A percentile compares a stretch with the other conserved stretches of the same genome.
These are phyloP conservation scores for Pachysolen tannophilus DNA, from an alignment of 805 yeast species.

Conservation along the genomic window DNA sequence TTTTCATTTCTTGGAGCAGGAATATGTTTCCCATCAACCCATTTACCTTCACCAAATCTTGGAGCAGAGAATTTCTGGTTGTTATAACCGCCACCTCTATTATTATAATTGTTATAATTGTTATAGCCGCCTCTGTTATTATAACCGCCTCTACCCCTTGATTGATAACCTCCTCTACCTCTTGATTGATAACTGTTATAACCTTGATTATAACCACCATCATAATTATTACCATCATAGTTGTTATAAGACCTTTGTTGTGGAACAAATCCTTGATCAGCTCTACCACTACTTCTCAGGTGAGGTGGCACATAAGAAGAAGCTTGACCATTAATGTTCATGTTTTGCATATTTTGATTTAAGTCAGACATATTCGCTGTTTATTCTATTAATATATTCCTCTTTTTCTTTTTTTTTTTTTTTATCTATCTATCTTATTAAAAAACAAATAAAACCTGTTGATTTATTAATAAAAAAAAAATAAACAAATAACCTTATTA, in stretches of 20 bases:
- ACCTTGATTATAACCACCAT: conserved; percentile 21
- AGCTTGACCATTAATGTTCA: conserved; percentile 31
- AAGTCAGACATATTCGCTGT: conserved; percentile 46
- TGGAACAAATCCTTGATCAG: conserved; percentile 11
- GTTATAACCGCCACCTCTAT: conserved; percentile 23
- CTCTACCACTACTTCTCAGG: conserved; percentile 23
- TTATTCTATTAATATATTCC: conserved; percentile 1
- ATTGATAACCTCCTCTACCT: conserved; percentile 19
- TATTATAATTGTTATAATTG: conserved; percentile 23
- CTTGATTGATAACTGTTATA: conserved; percentile 21
- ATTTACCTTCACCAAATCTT: conserved; percentile 64
- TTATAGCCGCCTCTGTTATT: conserved; percentile 24
- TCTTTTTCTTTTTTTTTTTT: too few species aligned
- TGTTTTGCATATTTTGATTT: conserved; percentile 47
- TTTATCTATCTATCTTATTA: too few species aligned
- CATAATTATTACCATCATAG: conserved; percentile 18
- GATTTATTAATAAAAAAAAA: too few species aligned
- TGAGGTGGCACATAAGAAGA: conserved; percentile 41
- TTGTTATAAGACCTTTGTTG: conserved; percentile 6
- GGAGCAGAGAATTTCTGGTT: conserved; percentile 22
- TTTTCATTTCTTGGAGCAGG: conserved; percentile 69
- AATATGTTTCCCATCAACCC: conserved; percentile 80
- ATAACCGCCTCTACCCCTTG: conserved; percentile 21
- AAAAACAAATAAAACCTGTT: too few species aligned
- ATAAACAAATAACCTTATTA: too few species aligned